Base-by-base conservation (phyloP, 352 stramenopile genomes). In the Globisporangium carolinianum region DNA sequence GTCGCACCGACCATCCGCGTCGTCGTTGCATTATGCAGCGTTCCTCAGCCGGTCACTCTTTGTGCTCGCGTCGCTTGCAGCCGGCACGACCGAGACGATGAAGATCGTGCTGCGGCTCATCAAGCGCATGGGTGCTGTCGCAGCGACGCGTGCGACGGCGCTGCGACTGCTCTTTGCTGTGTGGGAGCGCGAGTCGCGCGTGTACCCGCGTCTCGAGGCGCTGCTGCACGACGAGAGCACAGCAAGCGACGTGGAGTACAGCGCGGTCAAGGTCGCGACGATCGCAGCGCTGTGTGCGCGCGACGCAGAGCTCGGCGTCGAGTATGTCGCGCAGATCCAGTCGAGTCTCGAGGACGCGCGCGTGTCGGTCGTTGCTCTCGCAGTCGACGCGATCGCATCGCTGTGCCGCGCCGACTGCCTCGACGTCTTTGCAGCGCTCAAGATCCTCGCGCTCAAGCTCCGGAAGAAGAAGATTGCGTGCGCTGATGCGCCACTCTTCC, bases 351-450 rank as follows among this genome's bases (percentile, higher is more conserved):
- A 89, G 66, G 61, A 86, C 39, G 18, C 69, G 10, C 47, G 79
- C 38, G 66, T 75, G 38, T 82, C 76, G 0, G 67, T 90, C 9
- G 81, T 72, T 24, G 65, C 70, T 6, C 87, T 91, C 77, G 81
- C 81, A 0, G 63, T 93, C 36, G 69, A 82, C 39, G 83, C 79
- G 5, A 79, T 91, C 42, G 65, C 68, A 8, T 55, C 70, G 15
- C 61, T 93, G 37, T 90, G 81, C 60, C 51, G 58, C 15, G 72
- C 59, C 9, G 81, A 91, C 51, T 87, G 77, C 41, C 66, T 93
- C 50, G 83, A 93, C 62, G 88, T 88, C 50, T 85, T 83, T 53
- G 76, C 83, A 0, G 78, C 70, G 7, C 78, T 88, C 62, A 93
- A 91, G 70, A 89, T 86, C 39, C 73, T 93, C 36, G 43, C 74